Evolutionary conservation across 257 asterid genomes (phyloP).

Genomic region (Leptodermis oblonga): DNA sequence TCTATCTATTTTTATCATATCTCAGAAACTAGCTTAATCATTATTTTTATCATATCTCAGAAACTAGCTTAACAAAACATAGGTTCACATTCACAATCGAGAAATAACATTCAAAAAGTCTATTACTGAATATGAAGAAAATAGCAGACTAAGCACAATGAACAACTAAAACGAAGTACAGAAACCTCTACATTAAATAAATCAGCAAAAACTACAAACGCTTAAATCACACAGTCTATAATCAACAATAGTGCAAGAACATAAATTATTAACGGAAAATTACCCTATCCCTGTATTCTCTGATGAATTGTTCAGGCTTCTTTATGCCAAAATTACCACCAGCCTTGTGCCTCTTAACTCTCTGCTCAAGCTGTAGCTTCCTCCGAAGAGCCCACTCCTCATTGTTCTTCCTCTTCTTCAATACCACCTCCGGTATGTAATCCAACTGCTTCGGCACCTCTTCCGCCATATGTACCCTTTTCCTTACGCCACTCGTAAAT

Average conservation of each 20-base stretch:
- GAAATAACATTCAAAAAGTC: neutral
- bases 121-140: neutral
- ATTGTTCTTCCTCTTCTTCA: slow-evolving; percentile 91
- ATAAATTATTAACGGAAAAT: neutral
- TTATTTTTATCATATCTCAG: neutral
- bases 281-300: slow-evolving; percentile 82
- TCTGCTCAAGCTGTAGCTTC: slow-evolving; percentile 62
- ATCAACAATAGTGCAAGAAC: neutral
- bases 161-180: neutral
- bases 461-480: slow-evolving; percentile 43
- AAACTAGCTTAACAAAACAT: too few species aligned
- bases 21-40: too few species aligned
- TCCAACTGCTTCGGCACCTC: slow-evolving; percentile 47
- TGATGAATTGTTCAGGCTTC: slow-evolving; percentile 83
- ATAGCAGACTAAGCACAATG: neutral
- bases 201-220: neutral
- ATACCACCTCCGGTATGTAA: slow-evolving; percentile 69
- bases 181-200: neutral
- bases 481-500: too few species aligned
- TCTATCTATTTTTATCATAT: neutral
- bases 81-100: neutral
- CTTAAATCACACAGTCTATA: neutral
- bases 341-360: slow-evolving; percentile 51
- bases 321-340: slow-evolving; percentile 35
- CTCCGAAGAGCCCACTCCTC: slow-evolving; percentile 86